These are phyloP conservation scores for Fonsecaea pedrosoi DNA, from an alignment of 2,329 filamentous ascomycete species.

Conservation along the genomic window DNA sequence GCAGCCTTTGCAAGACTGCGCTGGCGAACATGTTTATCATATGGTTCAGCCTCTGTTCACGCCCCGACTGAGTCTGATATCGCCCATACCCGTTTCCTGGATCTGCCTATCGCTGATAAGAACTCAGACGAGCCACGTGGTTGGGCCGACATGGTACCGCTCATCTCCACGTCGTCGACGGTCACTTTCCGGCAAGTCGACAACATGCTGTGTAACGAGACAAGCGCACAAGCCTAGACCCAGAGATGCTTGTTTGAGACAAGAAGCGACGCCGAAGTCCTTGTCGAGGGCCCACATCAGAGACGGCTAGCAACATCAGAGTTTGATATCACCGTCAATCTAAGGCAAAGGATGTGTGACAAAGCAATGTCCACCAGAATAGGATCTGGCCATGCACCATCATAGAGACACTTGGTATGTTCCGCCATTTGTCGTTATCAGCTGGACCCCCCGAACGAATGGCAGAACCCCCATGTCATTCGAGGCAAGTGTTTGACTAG, in stretches of 20 bases:
- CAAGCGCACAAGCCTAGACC: background rate
- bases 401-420: background rate
- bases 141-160: background rate
- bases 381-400: constrained; percentile 1
- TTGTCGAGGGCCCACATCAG: background rate
- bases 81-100: background rate
- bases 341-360: background rate
- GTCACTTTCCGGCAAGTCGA: constrained; percentile 9
- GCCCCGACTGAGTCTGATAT: background rate
- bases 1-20: background rate
- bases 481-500: background rate
- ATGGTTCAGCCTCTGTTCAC: background rate
- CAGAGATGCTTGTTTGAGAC: background rate
- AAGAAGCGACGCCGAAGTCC: background rate
- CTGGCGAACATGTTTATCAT: constrained; percentile 1
- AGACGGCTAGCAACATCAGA: background rate
- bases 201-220: background rate
- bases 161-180: constrained; percentile 7
- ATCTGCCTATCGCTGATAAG: constrained; percentile 5
- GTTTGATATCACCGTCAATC: background rate
- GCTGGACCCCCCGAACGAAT: background rate
- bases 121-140: constrained; percentile 2
- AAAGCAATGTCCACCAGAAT: background rate
- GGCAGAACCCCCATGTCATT: background rate
- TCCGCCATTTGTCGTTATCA: constrained; percentile 1